phyloP scores from a whole-genome alignment of 768 basidiomycete species.

The Mycena haematopus region DNA sequence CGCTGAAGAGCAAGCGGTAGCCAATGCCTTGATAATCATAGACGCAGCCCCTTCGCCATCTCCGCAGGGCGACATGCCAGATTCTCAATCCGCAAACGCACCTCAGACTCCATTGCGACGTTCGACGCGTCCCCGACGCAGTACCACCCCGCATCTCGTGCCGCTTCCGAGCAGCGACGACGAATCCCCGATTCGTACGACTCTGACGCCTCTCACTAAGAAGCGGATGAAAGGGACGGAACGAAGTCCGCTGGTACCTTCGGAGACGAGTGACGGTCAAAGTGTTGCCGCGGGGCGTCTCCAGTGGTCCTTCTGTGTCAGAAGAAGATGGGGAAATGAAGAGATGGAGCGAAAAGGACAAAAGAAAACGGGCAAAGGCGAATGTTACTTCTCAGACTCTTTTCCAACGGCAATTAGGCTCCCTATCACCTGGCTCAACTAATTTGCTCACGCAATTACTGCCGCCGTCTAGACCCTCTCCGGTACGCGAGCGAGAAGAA shows the following conservation, averaged over 20 bases:
- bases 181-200: conserved; percentile 13
- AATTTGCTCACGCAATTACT: conserved; percentile 47
- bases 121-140: conserved; percentile 49
- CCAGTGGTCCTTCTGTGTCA: background rate
- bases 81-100: background rate
- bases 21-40: conserved; percentile 15
- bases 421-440: conserved; percentile 66
- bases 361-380: conserved; percentile 33
- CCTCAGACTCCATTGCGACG: conserved; percentile 41
- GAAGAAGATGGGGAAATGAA: conserved; percentile 22
- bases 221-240: conserved; percentile 19
- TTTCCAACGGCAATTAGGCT: conserved; percentile 55
- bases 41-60: conserved; percentile 4
- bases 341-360: conserved; percentile 15
- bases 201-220: conserved; percentile 15
- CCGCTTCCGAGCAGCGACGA: conserved; percentile 26
- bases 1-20: conserved; percentile 29
- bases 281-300: background rate
- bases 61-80: background rate
- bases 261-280: conserved; percentile 11
- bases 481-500: conserved; percentile 29
- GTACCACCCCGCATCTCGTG: conserved; percentile 37
- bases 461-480: conserved; percentile 32
- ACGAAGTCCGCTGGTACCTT: conserved; percentile 4
- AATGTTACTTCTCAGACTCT: conserved; percentile 23